Conservation (phyloP, 441 rosid genomes). For the Caryocar brasiliense region DNA sequence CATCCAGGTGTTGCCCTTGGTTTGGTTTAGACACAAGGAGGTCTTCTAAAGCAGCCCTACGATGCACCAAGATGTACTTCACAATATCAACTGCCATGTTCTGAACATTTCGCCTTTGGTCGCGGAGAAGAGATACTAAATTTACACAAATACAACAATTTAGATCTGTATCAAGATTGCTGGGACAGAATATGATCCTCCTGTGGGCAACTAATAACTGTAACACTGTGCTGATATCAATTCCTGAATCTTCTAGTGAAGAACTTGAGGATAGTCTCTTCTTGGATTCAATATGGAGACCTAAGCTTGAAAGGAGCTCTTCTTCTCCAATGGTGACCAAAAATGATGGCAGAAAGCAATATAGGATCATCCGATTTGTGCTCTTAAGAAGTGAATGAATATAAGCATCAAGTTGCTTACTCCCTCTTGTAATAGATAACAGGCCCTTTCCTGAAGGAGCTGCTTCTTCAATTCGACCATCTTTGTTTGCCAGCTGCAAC, state of each 20-base stretch:
- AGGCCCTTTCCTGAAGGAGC: slow-evolving; percentile 89
- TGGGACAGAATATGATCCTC: slow-evolving; percentile 85
- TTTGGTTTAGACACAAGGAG: slow-evolving; percentile 83
- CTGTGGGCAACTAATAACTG: slow-evolving; percentile 93
- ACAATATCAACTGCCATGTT: slow-evolving; percentile 77
- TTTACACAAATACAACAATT: slow-evolving; percentile 93
- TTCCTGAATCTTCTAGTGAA: slow-evolving; percentile 66
- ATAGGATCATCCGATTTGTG: slow-evolving; percentile 81
- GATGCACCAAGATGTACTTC: slow-evolving; percentile 82
- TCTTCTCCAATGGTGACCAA: slow-evolving; percentile 86
- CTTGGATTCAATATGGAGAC: slow-evolving; percentile 67
- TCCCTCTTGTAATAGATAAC: slow-evolving; percentile 79
- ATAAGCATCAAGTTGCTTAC: slow-evolving; percentile 84
- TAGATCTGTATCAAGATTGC: slow-evolving; percentile 90
- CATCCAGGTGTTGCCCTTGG: slow-evolving; percentile 79
- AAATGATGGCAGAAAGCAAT: slow-evolving; percentile 94
- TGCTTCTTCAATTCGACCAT: slow-evolving; percentile 93
- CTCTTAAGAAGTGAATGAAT: slow-evolving; percentile 89
- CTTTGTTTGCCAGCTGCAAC: slow-evolving; percentile 95
- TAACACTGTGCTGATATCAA: slow-evolving; percentile 74
- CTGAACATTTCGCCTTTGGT: slow-evolving; percentile 77
- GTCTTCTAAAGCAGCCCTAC: slow-evolving; percentile 87
- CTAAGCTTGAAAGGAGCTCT: slow-evolving; percentile 65
- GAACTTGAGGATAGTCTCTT: slow-evolving; percentile 40
- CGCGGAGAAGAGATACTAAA: slow-evolving; percentile 75